phyloP scores from a whole-genome alignment of 148 eudicot genomes.

The Agrostemma githago region DNA sequence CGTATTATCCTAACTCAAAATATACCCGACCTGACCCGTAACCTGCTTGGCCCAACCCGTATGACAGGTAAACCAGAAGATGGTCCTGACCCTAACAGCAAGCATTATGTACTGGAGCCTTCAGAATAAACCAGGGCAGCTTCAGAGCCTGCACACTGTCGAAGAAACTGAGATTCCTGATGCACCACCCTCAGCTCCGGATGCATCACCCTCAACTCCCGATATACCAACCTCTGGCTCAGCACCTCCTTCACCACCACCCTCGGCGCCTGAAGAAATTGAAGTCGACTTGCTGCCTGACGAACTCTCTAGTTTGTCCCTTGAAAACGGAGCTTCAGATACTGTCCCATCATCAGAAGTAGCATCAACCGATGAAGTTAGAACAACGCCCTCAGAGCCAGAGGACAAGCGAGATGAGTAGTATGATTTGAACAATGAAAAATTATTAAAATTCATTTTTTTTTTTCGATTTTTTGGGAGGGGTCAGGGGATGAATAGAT shows the following conservation, averaged over 20 bases:
- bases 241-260: neutral
- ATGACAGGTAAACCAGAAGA: constrained; percentile 83
- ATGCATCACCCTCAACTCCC: neutral
- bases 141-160: constrained; percentile 20
- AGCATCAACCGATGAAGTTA: constrained; percentile 11
- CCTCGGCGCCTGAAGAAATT: constrained; percentile 15
- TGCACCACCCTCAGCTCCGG: constrained; percentile 23
- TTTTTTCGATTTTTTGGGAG: constrained; percentile 4
- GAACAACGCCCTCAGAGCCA: neutral
- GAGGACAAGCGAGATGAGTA: constrained; percentile 9
- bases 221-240: neutral
- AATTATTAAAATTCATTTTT: neutral
- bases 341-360: constrained; percentile 4
- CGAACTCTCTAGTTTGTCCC: constrained; percentile 10
- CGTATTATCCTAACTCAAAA: too few species aligned
- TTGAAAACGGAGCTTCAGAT: constrained; percentile 17
- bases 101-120: constrained; percentile 99
- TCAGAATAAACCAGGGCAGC: constrained; percentile 42
- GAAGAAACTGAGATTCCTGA: constrained; percentile 27
- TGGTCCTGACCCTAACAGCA: constrained; percentile 79
- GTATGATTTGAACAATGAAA: constrained; percentile 1
- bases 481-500: constrained; percentile 2
- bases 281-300: constrained; percentile 15
- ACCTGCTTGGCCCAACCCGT: too few species aligned
- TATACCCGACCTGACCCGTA: too few species aligned